phyloP scores from a whole-genome alignment of 129 eudicot species.

The Tagetes patula region DNA sequence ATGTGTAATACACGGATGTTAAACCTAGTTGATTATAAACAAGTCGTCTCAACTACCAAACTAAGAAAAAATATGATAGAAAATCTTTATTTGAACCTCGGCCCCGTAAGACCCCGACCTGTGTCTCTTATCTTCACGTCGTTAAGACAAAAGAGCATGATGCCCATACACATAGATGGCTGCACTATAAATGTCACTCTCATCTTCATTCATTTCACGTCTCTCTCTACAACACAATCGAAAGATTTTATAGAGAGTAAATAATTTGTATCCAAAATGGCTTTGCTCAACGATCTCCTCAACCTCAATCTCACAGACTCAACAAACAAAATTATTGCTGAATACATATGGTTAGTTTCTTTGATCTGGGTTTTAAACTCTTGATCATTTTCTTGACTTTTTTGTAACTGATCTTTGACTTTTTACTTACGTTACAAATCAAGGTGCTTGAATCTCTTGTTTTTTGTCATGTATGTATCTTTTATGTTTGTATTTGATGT shows the following conservation, averaged over 20 bases:
- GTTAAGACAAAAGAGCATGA: too few species aligned
- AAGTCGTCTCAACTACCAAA: too few species aligned
- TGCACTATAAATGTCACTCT: slow-evolving; percentile 20
- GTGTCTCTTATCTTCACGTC: too few species aligned
- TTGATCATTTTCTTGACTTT: slow-evolving; percentile 9
- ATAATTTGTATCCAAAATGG: slow-evolving; percentile 33
- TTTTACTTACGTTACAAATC: slow-evolving; percentile 25
- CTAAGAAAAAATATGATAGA: too few species aligned
- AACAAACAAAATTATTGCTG: slow-evolving; percentile 67
- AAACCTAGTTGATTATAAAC: too few species aligned
- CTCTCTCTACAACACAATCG: neutral
- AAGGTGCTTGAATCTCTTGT: slow-evolving; percentile 23
- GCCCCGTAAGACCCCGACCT: too few species aligned
- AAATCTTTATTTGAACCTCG: too few species aligned
- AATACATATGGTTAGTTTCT: slow-evolving; percentile 67
- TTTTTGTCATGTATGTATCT: slow-evolving; percentile 10
- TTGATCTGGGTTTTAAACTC: slow-evolving; percentile 1
- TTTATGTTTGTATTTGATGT: neutral
- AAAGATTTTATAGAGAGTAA: neutral
- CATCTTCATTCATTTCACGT: neutral
- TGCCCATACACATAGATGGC: neutral
- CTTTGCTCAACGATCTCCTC: slow-evolving; percentile 60
- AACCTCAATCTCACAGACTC: slow-evolving; percentile 59
- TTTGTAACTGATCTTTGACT: neutral
- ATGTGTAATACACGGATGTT: too few species aligned